These are phyloP conservation scores for Chaetothyriales sp. DNA, from an alignment of 2,329 filamentous ascomycete genomes.

Conservation along the genomic window DNA sequence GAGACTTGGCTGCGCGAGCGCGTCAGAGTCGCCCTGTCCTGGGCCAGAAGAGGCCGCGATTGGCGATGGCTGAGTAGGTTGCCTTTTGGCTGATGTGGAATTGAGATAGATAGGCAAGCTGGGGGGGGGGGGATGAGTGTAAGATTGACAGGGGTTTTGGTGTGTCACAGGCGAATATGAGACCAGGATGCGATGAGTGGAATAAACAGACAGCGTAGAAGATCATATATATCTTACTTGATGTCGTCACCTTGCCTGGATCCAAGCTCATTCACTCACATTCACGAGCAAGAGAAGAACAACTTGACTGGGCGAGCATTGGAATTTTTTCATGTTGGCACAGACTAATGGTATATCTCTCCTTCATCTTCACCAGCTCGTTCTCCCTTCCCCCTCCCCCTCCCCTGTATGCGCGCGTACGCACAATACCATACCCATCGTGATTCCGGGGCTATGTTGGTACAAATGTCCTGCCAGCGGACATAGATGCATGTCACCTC, in stretches of 20 bases:
- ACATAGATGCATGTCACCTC: not conserved
- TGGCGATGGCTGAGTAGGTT: not conserved
- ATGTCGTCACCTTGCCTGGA: not conserved
- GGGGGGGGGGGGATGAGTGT: not conserved
- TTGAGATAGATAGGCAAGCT: not conserved
- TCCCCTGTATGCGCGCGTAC: not conserved
- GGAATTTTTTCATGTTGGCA: not conserved
- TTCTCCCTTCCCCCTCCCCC: not conserved
- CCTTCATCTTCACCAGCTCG: too few relatives aligned
- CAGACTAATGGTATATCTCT: not conserved
- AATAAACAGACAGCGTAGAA: too few relatives aligned
- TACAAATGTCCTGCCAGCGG: not conserved
- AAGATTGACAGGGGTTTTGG: too few relatives aligned
- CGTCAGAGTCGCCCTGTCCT: not conserved
- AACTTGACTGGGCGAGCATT: not conserved
- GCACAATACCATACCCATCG: not conserved
- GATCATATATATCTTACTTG: too few relatives aligned
- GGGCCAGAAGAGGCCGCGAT: not conserved
- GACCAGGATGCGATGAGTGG: too few relatives aligned
- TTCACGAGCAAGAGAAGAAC: not conserved
- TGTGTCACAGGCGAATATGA: too few relatives aligned
- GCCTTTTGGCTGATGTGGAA: not conserved
- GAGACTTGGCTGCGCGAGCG: slow-evolving; percentile 18
- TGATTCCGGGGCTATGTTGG: not conserved
- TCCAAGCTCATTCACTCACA: not conserved